Percentiles rank a stretch among this genome's conserved stretches.
Evolutionary conservation across 345 rosid genomes (phyloP).

Genomic region (Eucalyptus regnans): DNA sequence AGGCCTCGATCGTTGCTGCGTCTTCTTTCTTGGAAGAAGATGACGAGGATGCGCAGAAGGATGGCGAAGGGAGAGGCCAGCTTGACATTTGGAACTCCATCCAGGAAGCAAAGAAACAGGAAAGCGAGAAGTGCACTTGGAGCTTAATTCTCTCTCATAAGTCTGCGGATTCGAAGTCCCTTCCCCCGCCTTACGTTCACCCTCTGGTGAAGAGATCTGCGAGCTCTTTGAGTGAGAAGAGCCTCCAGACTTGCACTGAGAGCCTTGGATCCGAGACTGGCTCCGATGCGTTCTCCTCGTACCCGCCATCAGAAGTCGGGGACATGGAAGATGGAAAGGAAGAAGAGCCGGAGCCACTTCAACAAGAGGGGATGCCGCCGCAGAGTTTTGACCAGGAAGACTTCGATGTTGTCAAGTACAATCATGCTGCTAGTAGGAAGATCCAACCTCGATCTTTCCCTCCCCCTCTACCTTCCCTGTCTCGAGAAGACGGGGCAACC

Average conservation of each 20-base stretch:
- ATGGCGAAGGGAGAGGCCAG: neutral
- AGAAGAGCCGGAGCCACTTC: neutral
- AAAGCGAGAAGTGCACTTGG: conserved; percentile 24
- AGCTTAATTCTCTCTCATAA: conserved; percentile 39
- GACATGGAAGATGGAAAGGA: conserved; percentile 28
- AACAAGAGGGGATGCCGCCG: neutral
- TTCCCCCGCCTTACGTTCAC: conserved; percentile 59
- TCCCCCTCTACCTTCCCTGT: conserved; percentile 69
- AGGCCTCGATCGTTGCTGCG: conserved; percentile 1
- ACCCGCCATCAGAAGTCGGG: conserved; percentile 43
- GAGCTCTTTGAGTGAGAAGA: conserved; percentile 57
- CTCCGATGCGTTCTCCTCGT: conserved; percentile 67
- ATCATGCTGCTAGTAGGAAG: conserved; percentile 5
- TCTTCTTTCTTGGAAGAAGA: conserved; percentile 13
- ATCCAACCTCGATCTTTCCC: conserved; percentile 43
- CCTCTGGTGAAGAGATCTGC: conserved; percentile 55
- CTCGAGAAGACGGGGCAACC: conserved; percentile 38
- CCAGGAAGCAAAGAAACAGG: conserved; percentile 12
- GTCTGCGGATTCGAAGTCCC: conserved; percentile 15
- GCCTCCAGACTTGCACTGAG: conserved; percentile 89
- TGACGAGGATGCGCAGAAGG: neutral
- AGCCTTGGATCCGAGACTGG: conserved; percentile 99
- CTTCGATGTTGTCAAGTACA: neutral
- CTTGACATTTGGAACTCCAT: conserved; percentile 43
- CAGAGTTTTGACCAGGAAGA: neutral